These are phyloP conservation scores for Umbelopsis vinacea DNA, from an alignment of 192 early-diverging fungal species.

Conservation along the genomic window DNA sequence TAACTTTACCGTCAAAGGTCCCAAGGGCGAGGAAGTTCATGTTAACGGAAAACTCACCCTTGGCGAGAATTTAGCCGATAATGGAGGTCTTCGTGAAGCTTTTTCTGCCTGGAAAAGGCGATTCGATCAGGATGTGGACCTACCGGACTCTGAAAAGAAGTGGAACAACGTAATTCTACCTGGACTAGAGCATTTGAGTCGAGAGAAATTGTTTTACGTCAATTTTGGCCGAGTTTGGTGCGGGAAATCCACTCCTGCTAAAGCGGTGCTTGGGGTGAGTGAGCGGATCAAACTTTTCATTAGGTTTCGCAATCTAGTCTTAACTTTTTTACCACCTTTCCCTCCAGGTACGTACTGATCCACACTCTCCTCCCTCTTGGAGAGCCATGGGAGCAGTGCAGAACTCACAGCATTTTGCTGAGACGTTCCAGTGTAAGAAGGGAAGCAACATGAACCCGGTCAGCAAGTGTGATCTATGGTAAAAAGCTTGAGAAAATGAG, in stretches of 20 bases:
- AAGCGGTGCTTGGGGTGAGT: slow-evolving; percentile 53
- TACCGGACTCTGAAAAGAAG: slow-evolving; percentile 8
- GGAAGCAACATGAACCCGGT: slow-evolving; percentile 73
- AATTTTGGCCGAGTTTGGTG: slow-evolving; percentile 77
- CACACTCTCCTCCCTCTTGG: slow-evolving; percentile 66
- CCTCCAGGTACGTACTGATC: slow-evolving; percentile 60
- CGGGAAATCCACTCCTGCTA: slow-evolving; percentile 42
- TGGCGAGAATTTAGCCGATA: slow-evolving; percentile 73
- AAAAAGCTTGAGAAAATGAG: slow-evolving; percentile 1
- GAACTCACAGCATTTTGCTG: slow-evolving; percentile 69
- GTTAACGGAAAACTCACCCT: slow-evolving; percentile 62
- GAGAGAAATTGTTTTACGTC: slow-evolving; percentile 71
- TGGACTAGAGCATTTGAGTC: slow-evolving; percentile 56
- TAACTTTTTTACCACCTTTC: no score
- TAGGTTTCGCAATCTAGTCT: no score
- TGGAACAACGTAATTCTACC: slow-evolving; percentile 42
- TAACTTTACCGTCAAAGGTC: slow-evolving; percentile 49
- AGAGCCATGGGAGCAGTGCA: slow-evolving; percentile 73
- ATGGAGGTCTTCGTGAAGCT: slow-evolving; percentile 58
- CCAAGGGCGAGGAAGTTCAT: slow-evolving; percentile 41
- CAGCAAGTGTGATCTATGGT: slow-evolving; percentile 56
- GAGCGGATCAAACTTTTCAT: slow-evolving; percentile 19
- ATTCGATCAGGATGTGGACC: slow-evolving; percentile 31
- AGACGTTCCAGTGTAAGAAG: slow-evolving; percentile 68
- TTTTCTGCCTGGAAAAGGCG: slow-evolving; percentile 40